Base-by-base conservation (phyloP, 495 filamentous ascomycete species). In the Podospora fimiseda region DNA sequence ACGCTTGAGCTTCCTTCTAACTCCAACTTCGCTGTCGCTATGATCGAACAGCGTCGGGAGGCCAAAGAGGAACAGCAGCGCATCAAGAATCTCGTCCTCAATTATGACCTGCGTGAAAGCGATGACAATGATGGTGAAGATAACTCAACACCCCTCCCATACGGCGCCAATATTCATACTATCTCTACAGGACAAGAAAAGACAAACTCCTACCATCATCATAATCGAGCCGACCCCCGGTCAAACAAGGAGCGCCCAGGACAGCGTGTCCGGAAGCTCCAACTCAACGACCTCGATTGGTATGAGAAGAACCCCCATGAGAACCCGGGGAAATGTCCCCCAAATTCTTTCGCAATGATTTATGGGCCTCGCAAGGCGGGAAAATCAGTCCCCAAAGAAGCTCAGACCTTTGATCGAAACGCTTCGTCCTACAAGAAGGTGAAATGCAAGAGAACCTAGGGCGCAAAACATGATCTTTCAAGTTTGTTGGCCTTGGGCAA, bases 231-330 rank as follows among this genome's bases (percentile, higher is more conserved):
- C 43, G 89, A 96, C 50, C 89, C 83, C n/a, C 49, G 57, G 64
- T 78, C 83, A 19, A 77, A 77, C 52, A 85, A 81, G 47, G 86
- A 83, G 59, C 84, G 90, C 33, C 76, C 78, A 57, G 83, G 86
- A 49, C 90, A 95, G 66, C 86, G 92, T 13, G 83, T 90, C 33
- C 81, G 92, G 61, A 95, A 95, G 67, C 75, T 98, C 51, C 92
- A 97, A 63, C 80, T 97, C 43, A 95, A 88, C 65, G 93, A 97
- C 66, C 88, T 98, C 66, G 92, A 98, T 67, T 98, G 93, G 93
- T 96, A 92, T 71, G 75, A n/a, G n/a, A n/a, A n/a, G n/a, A n/a
- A n/a, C n/a, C n/a, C n/a, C n/a, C n/a, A n/a, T n/a, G n/a, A 50
- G 43, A 53, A 50, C 52, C 55, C 55, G 21, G 45, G 21, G 40